Base-by-base conservation (phyloP, 495 filamentous ascomycete genomes). In the Evansstolkia leycettana region DNA sequence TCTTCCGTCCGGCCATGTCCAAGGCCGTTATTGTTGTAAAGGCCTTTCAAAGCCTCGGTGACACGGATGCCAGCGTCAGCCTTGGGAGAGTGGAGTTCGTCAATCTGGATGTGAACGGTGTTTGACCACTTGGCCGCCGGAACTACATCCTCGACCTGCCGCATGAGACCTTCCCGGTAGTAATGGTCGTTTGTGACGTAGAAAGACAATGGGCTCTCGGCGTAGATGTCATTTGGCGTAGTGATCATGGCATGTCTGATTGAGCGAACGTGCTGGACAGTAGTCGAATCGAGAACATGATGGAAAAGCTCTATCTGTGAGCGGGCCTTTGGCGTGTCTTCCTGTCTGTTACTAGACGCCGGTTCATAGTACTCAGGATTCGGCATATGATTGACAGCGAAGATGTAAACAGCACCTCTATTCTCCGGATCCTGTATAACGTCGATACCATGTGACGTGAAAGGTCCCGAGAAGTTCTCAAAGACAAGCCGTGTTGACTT, bases 181-280 rank as follows among this genome's bases (percentile, higher is more conserved):
- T 50, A 59, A 41, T 80, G 73, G 45, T 78, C 75, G 41, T 80
- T 80, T 5, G 72, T 78, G 3, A 76, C 64, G 43, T 70, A 72
- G 48, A 78, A 59, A 0, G 67, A 65, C 29, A 39, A 44, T 9
- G 66, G 60, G 19, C 54, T 65, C 9, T 49, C 42, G 17, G 70
- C 70, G 31, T 67, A 57, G 31, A 80, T 40, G 36, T 78, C 75
- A 46, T 80, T 80, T 1, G 75, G 75, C 0, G 75, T 76, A n/a
- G 52, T 43, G 40, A 78, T 64, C 16, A 69, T 38, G 6, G 54
- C 46, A 41, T 67, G 61, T 0, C 34, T 32, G 33, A 67, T 55
- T 0, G 64, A 67, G 63, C 60, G 45, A 45, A 71, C 39, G 57
- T 70, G 50, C 53, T 37, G 46, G 12, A 53, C 48, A 0, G 48